Evolutionary conservation across 768 basidiomycete genomes (phyloP).

Genomic region (Panaeolus cyanescens): DNA sequence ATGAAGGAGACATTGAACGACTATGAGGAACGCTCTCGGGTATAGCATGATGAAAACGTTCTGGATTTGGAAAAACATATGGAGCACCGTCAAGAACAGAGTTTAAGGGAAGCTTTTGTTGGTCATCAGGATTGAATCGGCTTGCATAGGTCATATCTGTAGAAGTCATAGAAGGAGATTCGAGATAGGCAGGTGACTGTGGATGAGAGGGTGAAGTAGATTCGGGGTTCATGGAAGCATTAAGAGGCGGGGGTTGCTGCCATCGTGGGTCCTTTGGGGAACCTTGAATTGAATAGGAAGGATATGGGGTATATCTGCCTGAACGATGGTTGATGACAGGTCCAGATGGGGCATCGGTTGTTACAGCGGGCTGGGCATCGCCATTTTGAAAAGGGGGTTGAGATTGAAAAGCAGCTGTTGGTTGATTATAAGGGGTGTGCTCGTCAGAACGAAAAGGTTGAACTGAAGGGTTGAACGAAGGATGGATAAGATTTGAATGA

Average conservation of each 20-base stretch:
- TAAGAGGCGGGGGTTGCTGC: constrained; percentile 31
- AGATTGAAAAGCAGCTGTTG: constrained; percentile 38
- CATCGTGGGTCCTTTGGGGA: constrained; percentile 42
- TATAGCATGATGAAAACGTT: constrained; percentile 22
- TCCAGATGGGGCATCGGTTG: constrained; percentile 27
- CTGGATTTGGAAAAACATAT: constrained; percentile 25
- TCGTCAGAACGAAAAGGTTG: constrained; percentile 49
- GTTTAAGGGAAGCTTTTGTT: constrained; percentile 22
- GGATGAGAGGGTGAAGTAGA: constrained; percentile 45
- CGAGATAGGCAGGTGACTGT: constrained; percentile 54
- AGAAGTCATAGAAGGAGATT: constrained; percentile 56
- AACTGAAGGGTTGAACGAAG: constrained; percentile 41
- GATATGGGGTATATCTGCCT: constrained; percentile 55
- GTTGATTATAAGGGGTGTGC: constrained; percentile 46
- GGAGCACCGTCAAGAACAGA: constrained; percentile 24
- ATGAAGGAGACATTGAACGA: constrained; percentile 73
- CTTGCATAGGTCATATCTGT: constrained; percentile 27
- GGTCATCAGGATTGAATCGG: constrained; percentile 30
- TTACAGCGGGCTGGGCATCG: constrained; percentile 7
- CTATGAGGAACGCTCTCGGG: constrained; percentile 39
- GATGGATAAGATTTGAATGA: neutral
- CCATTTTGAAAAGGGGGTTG: constrained; percentile 39
- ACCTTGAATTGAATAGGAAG: constrained; percentile 32
- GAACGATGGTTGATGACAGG: constrained; percentile 39
- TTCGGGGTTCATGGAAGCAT: constrained; percentile 44